phyloP scores from a whole-genome alignment of 495 filamentous ascomycete species.

The Aspergillus saccharolyticus region DNA sequence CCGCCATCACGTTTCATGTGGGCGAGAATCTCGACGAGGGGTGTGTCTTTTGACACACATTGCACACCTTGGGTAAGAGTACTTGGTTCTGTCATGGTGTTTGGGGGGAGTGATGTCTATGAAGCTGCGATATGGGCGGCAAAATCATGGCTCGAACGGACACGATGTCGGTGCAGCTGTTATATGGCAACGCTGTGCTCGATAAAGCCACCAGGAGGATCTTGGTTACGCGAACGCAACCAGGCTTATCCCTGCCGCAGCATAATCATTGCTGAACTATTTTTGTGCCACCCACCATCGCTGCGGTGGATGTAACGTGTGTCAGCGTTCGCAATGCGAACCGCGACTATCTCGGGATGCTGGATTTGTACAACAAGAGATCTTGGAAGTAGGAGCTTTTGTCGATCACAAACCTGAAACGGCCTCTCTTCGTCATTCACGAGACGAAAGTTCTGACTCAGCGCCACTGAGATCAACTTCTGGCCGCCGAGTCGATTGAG shows the following conservation, averaged over 20 bases:
- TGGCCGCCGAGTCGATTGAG: too few species aligned
- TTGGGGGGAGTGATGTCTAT: neutral
- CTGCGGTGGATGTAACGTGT: neutral
- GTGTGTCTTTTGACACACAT: conserved; percentile 19
- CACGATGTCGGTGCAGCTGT: neutral
- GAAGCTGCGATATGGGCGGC: too few species aligned
- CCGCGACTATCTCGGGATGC: neutral
- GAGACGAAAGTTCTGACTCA: neutral
- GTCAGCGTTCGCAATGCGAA: neutral
- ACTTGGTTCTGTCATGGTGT: conserved; percentile 52
- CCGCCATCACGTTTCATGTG: conserved; percentile 15
- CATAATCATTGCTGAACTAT: neutral
- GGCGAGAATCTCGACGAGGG: conserved; percentile 2
- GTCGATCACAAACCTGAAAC: neutral
- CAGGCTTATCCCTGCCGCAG: neutral
- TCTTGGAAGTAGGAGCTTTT: too few species aligned
- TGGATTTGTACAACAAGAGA: too few species aligned
- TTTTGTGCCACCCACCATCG: neutral
- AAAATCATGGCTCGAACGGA: neutral
- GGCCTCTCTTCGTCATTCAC: neutral
- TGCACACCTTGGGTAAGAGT: conserved; percentile 57
- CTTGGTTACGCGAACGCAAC: too few species aligned
- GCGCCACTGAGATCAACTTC: neutral
- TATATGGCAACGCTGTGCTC: neutral
- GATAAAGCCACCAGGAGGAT: too few species aligned